A percentile compares a stretch with the other conserved stretches of the same genome.
phyloP scores from a whole-genome alignment of 2,329 filamentous ascomycete genomes.

The Colletotrichum eleusines region DNA sequence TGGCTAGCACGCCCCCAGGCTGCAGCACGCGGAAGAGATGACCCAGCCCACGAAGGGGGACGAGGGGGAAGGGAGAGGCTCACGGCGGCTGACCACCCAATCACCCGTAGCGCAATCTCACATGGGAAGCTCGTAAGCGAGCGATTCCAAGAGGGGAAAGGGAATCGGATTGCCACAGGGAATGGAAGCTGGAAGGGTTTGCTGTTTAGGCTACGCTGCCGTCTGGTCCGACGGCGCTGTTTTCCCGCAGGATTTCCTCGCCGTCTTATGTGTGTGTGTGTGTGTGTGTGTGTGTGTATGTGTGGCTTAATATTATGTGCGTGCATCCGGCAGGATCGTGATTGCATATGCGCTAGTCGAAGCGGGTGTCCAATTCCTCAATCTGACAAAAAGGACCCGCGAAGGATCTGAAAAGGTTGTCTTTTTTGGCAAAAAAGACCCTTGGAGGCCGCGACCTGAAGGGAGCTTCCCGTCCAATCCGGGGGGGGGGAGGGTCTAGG shows the following conservation, averaged over 20 bases:
- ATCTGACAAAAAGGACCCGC: background rate
- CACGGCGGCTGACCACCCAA: background rate
- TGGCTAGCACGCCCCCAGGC: background rate
- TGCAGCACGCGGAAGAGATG: background rate
- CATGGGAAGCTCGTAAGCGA: background rate
- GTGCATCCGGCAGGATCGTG: background rate
- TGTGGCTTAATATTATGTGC: too few relatives aligned
- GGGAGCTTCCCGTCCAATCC: background rate
- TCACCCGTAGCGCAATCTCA: background rate
- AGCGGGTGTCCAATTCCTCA: background rate
- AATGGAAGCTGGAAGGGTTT: background rate
- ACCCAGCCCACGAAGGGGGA: too few relatives aligned
- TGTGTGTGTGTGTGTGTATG: too few relatives aligned
- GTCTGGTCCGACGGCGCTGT: constrained; percentile 10
- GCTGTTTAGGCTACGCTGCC: constrained; percentile 4
- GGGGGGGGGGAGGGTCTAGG: too few relatives aligned
- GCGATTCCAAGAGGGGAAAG: accelerated
- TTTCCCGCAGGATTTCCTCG: constrained; percentile 7
- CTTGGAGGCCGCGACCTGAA: background rate
- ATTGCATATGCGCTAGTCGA: constrained; percentile 5
- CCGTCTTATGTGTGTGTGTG: too few relatives aligned
- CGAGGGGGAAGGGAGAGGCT: too few relatives aligned
- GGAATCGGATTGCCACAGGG: background rate
- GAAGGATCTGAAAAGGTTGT: background rate
- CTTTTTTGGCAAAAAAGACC: background rate